Evolutionary conservation across 179 eudicot genomes (phyloP).

Genomic region (Amaranthus tricolor): DNA sequence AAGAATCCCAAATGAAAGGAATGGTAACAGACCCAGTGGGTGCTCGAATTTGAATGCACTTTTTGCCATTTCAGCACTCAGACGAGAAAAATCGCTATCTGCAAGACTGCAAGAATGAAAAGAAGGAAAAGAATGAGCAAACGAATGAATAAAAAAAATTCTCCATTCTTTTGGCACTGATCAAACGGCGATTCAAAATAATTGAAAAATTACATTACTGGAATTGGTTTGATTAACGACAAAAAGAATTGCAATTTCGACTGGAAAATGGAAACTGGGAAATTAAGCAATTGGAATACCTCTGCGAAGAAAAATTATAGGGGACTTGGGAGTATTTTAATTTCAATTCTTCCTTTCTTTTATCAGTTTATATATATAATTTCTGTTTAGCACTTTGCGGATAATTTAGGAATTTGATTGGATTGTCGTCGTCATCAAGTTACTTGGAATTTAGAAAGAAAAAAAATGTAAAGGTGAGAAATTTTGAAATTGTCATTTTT

Average conservation of each 20-base stretch:
- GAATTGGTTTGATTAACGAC: not conserved
- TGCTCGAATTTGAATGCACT: conserved; percentile 34
- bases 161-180: not conserved
- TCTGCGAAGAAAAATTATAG: not conserved
- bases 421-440: conserved; percentile 15
- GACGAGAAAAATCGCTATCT: conserved; percentile 14
- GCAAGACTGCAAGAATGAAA: conserved; percentile 10
- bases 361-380: not conserved
- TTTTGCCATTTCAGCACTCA: conserved; percentile 26
- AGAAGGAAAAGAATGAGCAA: not conserved
- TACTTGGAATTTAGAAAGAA: not conserved
- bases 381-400: not conserved
- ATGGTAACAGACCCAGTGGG: conserved; percentile 30
- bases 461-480: too few relatives aligned
- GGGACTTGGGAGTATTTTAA: not conserved
- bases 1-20: not conserved
- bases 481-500: too few relatives aligned
- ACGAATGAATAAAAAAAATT: conserved; percentile 1
- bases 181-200: not conserved
- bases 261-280: conserved; percentile 12
- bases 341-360: not conserved
- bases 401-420: not conserved
- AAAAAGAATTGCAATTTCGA: not conserved
- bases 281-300: conserved; percentile 7
- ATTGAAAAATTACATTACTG: not conserved